Conservation (phyloP, 2,329 filamentous ascomycete genomes). For the Beauveria bassiana region DNA sequence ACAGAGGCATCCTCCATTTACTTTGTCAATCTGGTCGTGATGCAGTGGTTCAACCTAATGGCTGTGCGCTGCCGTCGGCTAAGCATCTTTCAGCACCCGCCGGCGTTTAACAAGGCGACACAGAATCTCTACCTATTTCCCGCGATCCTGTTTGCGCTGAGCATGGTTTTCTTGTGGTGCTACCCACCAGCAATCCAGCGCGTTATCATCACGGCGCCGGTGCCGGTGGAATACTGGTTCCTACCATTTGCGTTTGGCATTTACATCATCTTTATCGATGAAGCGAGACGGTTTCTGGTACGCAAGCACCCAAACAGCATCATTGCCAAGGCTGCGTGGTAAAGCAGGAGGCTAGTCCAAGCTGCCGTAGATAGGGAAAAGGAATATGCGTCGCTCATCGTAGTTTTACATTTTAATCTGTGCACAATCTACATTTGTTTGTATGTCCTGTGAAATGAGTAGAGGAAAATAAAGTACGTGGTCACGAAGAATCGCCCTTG, state of each 20-base stretch:
- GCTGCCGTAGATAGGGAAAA: no score
- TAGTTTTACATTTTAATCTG: no score
- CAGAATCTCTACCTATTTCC: slow-evolving; percentile 64
- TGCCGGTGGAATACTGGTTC: slow-evolving; percentile 71
- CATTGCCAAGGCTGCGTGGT: slow-evolving; percentile 54
- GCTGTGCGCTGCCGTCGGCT: slow-evolving; percentile 58
- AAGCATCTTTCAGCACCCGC: slow-evolving; percentile 65
- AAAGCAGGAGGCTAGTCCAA: neutral
- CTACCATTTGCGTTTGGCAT: slow-evolving; percentile 63
- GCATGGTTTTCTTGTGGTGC: slow-evolving; percentile 61
- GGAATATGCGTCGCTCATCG: no score
- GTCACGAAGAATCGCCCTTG: no score
- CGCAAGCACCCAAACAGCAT: slow-evolving; percentile 50
- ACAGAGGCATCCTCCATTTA: slow-evolving; percentile 67
- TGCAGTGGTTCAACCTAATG: slow-evolving; percentile 74
- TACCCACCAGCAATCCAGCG: slow-evolving; percentile 60
- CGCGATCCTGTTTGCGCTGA: slow-evolving; percentile 60
- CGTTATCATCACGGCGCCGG: slow-evolving; percentile 50
- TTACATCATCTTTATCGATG: slow-evolving; percentile 54
- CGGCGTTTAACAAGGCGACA: slow-evolving; percentile 55
- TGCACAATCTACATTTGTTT: no score
- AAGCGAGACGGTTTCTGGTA: slow-evolving; percentile 55
- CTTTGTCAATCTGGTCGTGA: slow-evolving; percentile 72
- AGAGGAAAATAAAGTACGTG: no score
- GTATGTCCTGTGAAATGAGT: no score